Percentiles rank a stretch among this genome's conserved stretches.
Conservation (phyloP, 2,329 filamentous ascomycete species). For the Onygenales sp. region DNA sequence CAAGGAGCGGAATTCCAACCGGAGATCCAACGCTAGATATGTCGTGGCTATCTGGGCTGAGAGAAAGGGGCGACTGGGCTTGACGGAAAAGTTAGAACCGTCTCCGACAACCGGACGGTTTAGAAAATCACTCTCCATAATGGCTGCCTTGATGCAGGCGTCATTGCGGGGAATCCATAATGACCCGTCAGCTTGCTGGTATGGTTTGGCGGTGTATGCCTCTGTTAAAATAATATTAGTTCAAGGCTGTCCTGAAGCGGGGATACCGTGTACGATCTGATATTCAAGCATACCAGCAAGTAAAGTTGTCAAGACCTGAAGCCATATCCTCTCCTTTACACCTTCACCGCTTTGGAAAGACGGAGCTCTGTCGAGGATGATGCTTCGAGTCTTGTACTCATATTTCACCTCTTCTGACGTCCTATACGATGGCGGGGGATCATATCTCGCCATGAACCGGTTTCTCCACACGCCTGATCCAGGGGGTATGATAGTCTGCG, state of each 20-base stretch:
- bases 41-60: conserved; percentile 22
- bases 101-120: conserved; percentile 15
- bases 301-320: conserved; percentile 22
- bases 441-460: conserved; percentile 25
- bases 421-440: conserved; percentile 15
- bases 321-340: conserved; percentile 19
- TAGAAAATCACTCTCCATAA: conserved; percentile 16
- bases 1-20: conserved; percentile 14
- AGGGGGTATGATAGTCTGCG: conserved; percentile 16
- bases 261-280: conserved; percentile 7
- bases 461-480: conserved; percentile 25
- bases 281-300: conserved; percentile 9
- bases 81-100: conserved; percentile 11
- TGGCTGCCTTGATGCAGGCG: conserved; percentile 11
- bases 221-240: not conserved
- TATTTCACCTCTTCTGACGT: conserved; percentile 17
- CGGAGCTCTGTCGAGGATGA: conserved; percentile 22
- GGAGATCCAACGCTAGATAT: conserved; percentile 23
- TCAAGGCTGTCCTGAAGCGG: not conserved
- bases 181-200: not conserved
- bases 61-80: conserved; percentile 10
- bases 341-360: conserved; percentile 19
- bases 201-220: not conserved
- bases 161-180: not conserved
- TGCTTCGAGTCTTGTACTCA: conserved; percentile 27